Evolutionary conservation across 495 filamentous ascomycete species (phyloP).

Genomic region (Cetradonia linearis): DNA sequence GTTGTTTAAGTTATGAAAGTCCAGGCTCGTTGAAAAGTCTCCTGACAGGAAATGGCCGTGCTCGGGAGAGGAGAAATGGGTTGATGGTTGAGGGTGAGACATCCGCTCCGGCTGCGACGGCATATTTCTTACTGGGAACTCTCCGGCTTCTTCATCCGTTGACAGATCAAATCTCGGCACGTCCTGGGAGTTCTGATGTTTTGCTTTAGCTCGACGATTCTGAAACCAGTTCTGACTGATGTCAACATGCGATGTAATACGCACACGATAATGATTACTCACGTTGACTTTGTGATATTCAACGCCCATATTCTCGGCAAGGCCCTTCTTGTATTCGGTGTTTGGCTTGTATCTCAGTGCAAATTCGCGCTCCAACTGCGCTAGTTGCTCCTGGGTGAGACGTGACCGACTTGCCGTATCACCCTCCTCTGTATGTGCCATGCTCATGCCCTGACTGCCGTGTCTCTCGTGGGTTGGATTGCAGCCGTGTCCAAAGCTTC

Average conservation of each 20-base stretch:
- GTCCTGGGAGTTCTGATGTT: constrained; percentile 58
- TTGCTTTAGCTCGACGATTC: constrained; percentile 74
- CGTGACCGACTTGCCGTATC: constrained; percentile 51
- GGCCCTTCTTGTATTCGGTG: constrained; percentile 61
- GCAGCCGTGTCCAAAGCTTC: neutral
- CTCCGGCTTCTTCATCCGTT: constrained; percentile 30
- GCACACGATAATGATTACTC: constrained; percentile 28
- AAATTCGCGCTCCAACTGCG: constrained; percentile 65
- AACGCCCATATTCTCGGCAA: constrained; percentile 61
- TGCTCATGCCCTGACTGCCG: neutral
- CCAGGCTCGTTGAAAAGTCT: constrained; percentile 4
- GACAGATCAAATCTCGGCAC: constrained; percentile 30
- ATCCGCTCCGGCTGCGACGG: constrained; percentile 10
- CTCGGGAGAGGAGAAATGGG: constrained; percentile 12
- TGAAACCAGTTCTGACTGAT: constrained; percentile 75
- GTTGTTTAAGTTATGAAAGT: constrained; percentile 12
- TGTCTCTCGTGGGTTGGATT: constrained; percentile 12
- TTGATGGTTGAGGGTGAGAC: neutral
- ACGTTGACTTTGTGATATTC: constrained; percentile 71
- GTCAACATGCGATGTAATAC: constrained; percentile 20
- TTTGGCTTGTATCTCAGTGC: constrained; percentile 67
- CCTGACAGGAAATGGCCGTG: constrained; percentile 5
- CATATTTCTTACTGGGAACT: constrained; percentile 2
- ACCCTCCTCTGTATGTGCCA: constrained; percentile 22
- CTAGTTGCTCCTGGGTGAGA: constrained; percentile 73